phyloP scores from a whole-genome alignment of 495 filamentous ascomycete genomes.

The Xylaria palmicola region DNA sequence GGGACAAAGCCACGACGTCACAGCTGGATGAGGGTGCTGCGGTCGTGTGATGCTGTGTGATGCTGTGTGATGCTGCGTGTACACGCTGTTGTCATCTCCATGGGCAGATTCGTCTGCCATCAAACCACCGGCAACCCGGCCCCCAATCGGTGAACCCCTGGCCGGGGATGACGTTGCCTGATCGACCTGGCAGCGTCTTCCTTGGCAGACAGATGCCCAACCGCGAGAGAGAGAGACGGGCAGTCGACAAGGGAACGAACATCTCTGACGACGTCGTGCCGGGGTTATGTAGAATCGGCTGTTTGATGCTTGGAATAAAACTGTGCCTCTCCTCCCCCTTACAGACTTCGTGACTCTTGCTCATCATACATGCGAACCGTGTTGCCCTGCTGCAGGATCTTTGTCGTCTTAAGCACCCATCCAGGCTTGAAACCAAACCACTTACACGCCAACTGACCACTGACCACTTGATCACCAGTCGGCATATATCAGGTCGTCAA shows the following conservation, averaged over 20 bases:
- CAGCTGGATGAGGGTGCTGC: constrained; percentile 4
- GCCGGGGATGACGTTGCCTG: constrained; percentile 11
- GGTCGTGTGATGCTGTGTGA: not conserved
- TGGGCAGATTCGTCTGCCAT: not conserved
- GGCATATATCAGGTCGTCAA: constrained; percentile 10
- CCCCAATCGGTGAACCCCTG: not conserved
- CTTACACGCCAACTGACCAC: not conserved
- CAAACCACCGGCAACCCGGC: constrained; percentile 1
- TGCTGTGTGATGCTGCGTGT: not conserved
- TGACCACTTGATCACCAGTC: not conserved
- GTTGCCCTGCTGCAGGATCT: no score
- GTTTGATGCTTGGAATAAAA: not conserved
- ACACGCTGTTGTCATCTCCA: not conserved
- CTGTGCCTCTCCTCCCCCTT: not conserved
- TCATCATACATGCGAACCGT: no score
- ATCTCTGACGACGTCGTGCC: constrained; percentile 1
- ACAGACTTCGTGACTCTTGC: not conserved
- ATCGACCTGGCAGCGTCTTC: not conserved
- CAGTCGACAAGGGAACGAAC: not conserved
- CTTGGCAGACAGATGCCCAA: not conserved
- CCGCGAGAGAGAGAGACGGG: not conserved
- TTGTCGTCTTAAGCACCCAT: no score
- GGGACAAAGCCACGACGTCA: constrained; percentile 30
- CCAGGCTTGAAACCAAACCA: no score
- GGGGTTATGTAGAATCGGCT: not conserved